phyloP scores from a whole-genome alignment of 1,284 basidiomycete species.

The Vanrija sp. region DNA sequence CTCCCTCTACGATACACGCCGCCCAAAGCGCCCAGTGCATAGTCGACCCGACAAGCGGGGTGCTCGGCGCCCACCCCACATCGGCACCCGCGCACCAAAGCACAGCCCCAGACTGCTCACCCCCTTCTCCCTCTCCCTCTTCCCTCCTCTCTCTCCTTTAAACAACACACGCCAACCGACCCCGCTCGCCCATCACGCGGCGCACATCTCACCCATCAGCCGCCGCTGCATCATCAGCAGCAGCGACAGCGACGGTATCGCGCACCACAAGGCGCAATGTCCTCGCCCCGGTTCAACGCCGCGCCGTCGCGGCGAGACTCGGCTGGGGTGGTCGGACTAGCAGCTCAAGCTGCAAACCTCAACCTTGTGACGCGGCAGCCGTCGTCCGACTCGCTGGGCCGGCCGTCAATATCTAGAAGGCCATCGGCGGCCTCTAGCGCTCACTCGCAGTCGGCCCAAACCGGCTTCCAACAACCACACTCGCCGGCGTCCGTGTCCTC shows the following conservation, averaged over 20 bases:
- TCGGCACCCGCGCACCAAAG: neutral
- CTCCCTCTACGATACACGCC: neutral
- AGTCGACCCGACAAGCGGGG: neutral
- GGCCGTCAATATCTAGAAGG: constrained; percentile 13
- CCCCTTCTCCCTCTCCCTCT: neutral
- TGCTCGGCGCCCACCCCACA: neutral
- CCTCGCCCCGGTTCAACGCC: constrained; percentile 1
- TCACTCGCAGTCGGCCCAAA: neutral
- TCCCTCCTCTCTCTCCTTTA: neutral
- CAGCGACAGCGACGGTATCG: too few relatives aligned
- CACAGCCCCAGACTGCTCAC: neutral
- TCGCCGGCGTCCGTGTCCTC: constrained; percentile 27
- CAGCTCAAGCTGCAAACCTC: constrained; percentile 1
- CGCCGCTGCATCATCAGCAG: too few relatives aligned
- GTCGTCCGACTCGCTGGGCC: neutral
- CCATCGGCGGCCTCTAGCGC: constrained; percentile 12
- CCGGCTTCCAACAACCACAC: constrained; percentile 9
- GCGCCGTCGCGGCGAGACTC: neutral
- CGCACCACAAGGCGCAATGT: neutral
- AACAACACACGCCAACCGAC: neutral
- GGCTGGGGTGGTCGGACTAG: constrained; percentile 1
- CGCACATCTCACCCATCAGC: too few relatives aligned
- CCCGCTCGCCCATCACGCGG: neutral
- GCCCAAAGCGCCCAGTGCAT: neutral
- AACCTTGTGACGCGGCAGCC: neutral